Conservation (phyloP, 1,284 basidiomycete genomes). For the Leccinum insolens region DNA sequence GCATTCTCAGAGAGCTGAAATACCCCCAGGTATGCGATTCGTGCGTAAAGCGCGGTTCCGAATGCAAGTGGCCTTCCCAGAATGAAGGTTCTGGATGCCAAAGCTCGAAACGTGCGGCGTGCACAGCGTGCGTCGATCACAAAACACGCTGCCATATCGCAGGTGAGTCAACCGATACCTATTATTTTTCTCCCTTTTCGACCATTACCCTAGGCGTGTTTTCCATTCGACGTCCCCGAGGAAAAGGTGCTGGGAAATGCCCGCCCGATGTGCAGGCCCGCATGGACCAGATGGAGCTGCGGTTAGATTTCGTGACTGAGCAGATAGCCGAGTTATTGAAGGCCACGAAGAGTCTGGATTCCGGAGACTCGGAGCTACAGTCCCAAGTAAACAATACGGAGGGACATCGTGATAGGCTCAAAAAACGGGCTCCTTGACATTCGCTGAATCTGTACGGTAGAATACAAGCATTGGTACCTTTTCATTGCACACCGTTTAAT, state of each 20-base stretch:
- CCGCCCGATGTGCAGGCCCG: no score
- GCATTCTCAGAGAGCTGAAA: not conserved
- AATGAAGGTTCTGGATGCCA: not conserved
- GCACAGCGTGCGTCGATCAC: not conserved
- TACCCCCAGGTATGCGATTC: not conserved
- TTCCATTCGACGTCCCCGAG: not conserved
- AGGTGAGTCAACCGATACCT: not conserved
- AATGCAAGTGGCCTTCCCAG: not conserved
- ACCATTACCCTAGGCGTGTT: not conserved
- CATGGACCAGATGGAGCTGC: no score
- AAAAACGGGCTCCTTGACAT: no score
- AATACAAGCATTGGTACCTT: no score
- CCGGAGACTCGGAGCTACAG: no score
- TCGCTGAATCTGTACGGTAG: no score
- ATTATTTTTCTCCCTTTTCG: not conserved
- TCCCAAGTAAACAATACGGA: no score
- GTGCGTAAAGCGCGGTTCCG: not conserved
- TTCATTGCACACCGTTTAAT: no score
- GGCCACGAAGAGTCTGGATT: no score
- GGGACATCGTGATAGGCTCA: no score
- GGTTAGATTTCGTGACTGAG: no score
- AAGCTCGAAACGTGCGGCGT: not conserved
- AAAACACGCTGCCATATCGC: not conserved
- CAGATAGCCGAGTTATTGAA: no score
- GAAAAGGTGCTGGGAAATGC: not conserved